These are phyloP conservation scores for Hirschioporus abietinus DNA, from an alignment of 768 basidiomycete genomes.

Conservation along the genomic window DNA sequence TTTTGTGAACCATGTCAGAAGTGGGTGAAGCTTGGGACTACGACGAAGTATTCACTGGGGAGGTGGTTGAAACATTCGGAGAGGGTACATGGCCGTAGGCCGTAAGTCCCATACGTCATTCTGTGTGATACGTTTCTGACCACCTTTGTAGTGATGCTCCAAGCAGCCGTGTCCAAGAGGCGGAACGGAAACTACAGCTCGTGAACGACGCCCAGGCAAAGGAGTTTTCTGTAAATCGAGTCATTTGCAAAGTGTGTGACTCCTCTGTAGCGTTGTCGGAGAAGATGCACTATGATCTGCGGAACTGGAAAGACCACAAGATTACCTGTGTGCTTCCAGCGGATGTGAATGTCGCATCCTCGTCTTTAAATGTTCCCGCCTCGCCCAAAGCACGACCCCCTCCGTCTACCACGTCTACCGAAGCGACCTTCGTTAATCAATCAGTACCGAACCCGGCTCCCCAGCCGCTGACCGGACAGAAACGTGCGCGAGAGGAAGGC, in stretches of 20 bases:
- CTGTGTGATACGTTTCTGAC: not conserved
- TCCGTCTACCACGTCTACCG: constrained; percentile 23
- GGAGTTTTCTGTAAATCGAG: constrained; percentile 36
- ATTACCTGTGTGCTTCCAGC: constrained; percentile 10
- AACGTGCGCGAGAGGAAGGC: constrained; percentile 44
- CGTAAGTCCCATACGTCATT: not conserved
- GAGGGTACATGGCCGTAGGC: constrained; percentile 1
- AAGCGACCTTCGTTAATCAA: constrained; percentile 31
- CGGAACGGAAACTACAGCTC: constrained; percentile 55
- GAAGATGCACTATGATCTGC: constrained; percentile 53
- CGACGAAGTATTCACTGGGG: not conserved
- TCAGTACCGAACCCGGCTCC: constrained; percentile 20
- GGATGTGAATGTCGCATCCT: constrained; percentile 15
- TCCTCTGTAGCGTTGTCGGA: constrained; percentile 38
- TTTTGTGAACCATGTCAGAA: not conserved
- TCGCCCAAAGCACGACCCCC: constrained; percentile 9
- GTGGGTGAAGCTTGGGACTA: constrained; percentile 1
- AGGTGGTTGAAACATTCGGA: not conserved
- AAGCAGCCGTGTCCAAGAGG: constrained; percentile 52
- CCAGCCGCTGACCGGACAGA: constrained; percentile 29
- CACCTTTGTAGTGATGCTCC: constrained; percentile 32
- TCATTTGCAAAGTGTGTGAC: constrained; percentile 51
- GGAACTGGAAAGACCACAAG: constrained; percentile 63
- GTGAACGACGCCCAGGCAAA: constrained; percentile 62
- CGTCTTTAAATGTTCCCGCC: constrained; percentile 3